These are phyloP conservation scores for Phytopythium oedochilum DNA, from an alignment of 352 stramenopile genomes.

Conservation along the genomic window DNA sequence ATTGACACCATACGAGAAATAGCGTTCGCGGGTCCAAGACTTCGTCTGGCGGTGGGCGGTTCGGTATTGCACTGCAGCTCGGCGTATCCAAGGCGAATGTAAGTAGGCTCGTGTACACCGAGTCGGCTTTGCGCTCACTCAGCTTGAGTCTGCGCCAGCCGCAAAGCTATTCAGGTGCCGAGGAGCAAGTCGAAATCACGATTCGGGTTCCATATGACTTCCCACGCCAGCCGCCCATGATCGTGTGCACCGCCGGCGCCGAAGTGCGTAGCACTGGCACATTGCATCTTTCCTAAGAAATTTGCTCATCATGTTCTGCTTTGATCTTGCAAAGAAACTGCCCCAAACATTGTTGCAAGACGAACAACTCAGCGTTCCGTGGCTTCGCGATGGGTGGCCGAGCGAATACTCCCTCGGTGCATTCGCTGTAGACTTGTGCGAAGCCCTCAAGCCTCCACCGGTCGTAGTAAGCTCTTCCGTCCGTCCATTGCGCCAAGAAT, in stretches of 20 bases:
- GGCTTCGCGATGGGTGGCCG: constrained; percentile 51
- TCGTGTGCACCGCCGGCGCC: constrained; percentile 37
- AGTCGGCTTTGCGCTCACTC: too few species aligned
- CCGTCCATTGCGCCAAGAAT: constrained; percentile 9
- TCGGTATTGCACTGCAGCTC: constrained; percentile 29
- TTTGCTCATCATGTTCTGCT: neutral
- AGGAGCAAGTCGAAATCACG: constrained; percentile 34
- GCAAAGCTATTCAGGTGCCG: constrained; percentile 23
- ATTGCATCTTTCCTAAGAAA: too few species aligned
- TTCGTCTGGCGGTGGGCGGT: neutral
- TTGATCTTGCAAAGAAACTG: constrained; percentile 25
- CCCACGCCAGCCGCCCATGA: constrained; percentile 31
- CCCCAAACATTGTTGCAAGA: constrained; percentile 27
- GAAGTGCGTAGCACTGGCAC: constrained; percentile 47
- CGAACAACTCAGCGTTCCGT: constrained; percentile 38
- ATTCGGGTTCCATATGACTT: constrained; percentile 37
- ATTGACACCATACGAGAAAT: neutral
- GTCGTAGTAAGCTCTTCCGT: constrained; percentile 5
- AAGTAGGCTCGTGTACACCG: too few species aligned
- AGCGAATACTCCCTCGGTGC: constrained; percentile 38
- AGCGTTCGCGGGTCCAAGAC: neutral
- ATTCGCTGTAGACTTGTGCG: constrained; percentile 51
- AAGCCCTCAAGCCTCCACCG: constrained; percentile 13
- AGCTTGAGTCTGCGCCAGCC: constrained; percentile 13
- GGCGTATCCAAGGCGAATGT: constrained; percentile 36